Evolutionary conservation across 2,329 filamentous ascomycete species (phyloP).

Genomic region (Aspergillus sp.): DNA sequence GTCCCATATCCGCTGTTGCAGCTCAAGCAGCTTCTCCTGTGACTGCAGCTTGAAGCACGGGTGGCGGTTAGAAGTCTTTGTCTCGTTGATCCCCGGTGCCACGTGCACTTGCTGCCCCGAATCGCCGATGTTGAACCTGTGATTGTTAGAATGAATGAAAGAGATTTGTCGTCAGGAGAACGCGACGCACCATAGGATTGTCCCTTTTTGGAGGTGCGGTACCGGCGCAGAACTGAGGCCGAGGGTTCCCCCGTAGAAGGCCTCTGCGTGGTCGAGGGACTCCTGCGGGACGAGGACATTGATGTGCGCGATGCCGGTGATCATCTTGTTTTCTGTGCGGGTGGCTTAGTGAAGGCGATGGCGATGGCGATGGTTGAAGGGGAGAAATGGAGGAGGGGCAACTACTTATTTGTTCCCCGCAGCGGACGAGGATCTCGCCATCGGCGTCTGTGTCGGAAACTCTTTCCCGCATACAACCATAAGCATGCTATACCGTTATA

Average conservation of each 20-base stretch:
- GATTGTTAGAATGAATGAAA: constrained; percentile 13
- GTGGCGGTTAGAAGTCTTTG: constrained; percentile 51
- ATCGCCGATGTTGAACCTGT: constrained; percentile 52
- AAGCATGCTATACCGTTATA: background rate
- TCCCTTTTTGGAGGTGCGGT: constrained; percentile 52
- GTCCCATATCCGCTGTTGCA: constrained; percentile 53
- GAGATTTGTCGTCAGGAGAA: background rate
- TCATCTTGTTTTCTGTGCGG: constrained; percentile 37
- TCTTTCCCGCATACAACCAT: background rate
- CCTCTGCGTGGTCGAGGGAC: constrained; percentile 52
- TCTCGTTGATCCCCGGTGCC: constrained; percentile 45
- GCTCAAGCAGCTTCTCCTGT: constrained; percentile 46
- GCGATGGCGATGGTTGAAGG: background rate
- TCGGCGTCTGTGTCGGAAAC: background rate
- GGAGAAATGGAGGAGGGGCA: background rate
- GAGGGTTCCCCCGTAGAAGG: constrained; percentile 58
- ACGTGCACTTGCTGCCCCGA: constrained; percentile 59
- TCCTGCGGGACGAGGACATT: constrained; percentile 58
- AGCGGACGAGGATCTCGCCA: background rate
- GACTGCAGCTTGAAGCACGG: constrained; percentile 59
- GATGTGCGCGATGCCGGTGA: constrained; percentile 57
- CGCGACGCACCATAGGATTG: constrained; percentile 54
- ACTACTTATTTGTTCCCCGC: no score
- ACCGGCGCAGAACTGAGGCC: constrained; percentile 55
- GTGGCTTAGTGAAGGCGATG: no score